Base-by-base conservation (phyloP, 306 rosid genomes). In the Prosopis cineraria region DNA sequence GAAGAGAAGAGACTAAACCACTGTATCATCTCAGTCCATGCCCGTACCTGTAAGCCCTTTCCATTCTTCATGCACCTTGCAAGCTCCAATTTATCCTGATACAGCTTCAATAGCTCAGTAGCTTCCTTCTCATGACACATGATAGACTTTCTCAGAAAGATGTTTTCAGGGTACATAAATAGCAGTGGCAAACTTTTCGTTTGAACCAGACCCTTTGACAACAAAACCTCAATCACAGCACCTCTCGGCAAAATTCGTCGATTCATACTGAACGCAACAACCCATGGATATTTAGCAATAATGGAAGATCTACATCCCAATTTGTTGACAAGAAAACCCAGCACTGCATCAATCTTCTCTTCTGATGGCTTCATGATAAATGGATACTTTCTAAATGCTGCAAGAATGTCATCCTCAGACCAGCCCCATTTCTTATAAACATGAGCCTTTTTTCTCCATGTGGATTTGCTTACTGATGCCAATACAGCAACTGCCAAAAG, bases 371-470 rank as follows among this genome's bases (percentile, higher is more conserved):
- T 14, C 72, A 84, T 81, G 30, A 62, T 73, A n/a, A 58, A 69
- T 1, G 85, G 83, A 39, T 33, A 30, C 13, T 33, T 7, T 50
- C 81, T 70, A 55, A 85, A 85, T 14, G 79, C 83, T 1, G 37
- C 53, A 62, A 48, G 30, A 65, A 78, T 39, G 4, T 81, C 73
- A 62, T 81, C 7, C 41, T 78, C 81, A 36, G 81, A 64, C 74
- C 70, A 81, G 34, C 79, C 88, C 85, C 85, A 85, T 5, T 64
- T 74, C 62, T 60, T 78, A 56, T 69, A 81, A 70, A 55, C n/a
- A 24, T 47, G 33, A 30, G 59, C 59, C 79, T 85, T 85, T 58
- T 65, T 62, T 37, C n/a, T 52, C 83, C 85, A 70, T 1, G 79
- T 84, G 7, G 81, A 81, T 53, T 64, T 78, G 73, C 64, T 78